Evolutionary conservation across 768 basidiomycete species (phyloP), one percentile per base, ranked within the genome.

Genomic region (Cystobasidium onofrii): DNA sequence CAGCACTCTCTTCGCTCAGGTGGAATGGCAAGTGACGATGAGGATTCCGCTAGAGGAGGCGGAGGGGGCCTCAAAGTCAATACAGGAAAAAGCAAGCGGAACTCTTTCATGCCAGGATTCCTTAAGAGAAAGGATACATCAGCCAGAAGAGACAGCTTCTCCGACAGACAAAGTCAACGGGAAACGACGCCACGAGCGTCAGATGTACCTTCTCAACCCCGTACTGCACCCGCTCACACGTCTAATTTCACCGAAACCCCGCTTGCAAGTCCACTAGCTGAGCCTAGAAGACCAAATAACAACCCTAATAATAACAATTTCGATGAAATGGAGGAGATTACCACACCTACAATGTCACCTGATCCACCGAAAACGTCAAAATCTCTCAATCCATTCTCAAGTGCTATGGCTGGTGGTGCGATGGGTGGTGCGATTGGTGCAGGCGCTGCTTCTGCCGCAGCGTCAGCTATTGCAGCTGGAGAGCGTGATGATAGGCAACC

Each of bases 141-240:
- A 6, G 63, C 63, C 12, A 34, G 63, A 27, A 9, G 63, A 64
- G 63, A 64, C 39, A 64, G 63, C 33, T 60, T 60, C 27, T 29
- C 29, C 20, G 57, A 60, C 6, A 60, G 57, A 20, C 57, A 60
- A 20, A 74, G 9, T 44, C 62, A 1, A 9, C 67, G 39, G 23
- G 71, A 55, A 73, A 73, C 36, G 34, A 76, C 29, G 70, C 76
- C 25, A 64, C 76, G 27, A 17, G 76, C 64, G 61, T 74, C 70
- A 70, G 74, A 36, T 60, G 62, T 1, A n/a, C 57, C 31, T 55
- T 50, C 23, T 61, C 72, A 15, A 41, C 52, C 57, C 44, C 66
- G 50, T 62, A 76, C 43, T 44, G 76, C 20, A 62, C 75, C 71
- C 75, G 76, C 27, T 74, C 77, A 6, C 63, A 66, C 1, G 75